A percentile compares a stretch with the other conserved stretches of the same genome.
phyloP scores from a whole-genome alignment of 805 yeast genomes.

The Candida quercuum region DNA sequence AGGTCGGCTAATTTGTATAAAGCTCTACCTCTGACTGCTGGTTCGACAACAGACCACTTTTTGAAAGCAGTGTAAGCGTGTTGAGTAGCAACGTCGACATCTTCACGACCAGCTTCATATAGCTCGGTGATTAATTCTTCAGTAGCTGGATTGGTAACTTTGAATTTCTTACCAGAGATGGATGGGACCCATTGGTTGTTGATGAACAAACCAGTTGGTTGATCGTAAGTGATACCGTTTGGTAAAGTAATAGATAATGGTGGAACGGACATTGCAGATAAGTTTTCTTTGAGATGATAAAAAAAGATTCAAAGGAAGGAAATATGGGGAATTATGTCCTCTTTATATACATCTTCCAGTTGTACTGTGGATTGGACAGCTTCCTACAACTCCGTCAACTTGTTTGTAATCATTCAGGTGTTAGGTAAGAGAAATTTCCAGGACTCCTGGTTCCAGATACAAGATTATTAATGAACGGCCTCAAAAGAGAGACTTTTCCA shows the following conservation, averaged over 20 bases:
- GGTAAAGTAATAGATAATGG: conserved; percentile 34
- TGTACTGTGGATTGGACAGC: no score
- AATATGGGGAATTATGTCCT: neutral
- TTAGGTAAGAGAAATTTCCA: neutral
- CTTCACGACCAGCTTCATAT: conserved; percentile 44
- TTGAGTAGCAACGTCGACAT: conserved; percentile 46
- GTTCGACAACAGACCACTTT: conserved; percentile 42
- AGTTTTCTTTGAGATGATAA: neutral
- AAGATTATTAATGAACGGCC: no score
- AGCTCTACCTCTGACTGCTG: conserved; percentile 35
- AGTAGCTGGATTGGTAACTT: conserved; percentile 52
- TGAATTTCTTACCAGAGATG: conserved; percentile 49
- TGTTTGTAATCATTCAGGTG: neutral
- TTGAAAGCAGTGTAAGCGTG: conserved; percentile 70
- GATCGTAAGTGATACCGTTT: conserved; percentile 49
- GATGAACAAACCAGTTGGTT: conserved; percentile 62
- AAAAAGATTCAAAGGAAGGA: neutral
- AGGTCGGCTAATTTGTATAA: conserved; percentile 44
- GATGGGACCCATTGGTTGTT: conserved; percentile 57
- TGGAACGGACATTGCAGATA: conserved; percentile 12
- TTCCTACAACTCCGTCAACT: neutral
- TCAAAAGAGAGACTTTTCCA: no score
- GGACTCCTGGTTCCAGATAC: neutral
- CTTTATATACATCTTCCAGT: conserved; percentile 1
- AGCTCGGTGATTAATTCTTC: conserved; percentile 55